Evolutionary conservation across 345 rosid genomes (phyloP).

Genomic region (Citrus reticulata): DNA sequence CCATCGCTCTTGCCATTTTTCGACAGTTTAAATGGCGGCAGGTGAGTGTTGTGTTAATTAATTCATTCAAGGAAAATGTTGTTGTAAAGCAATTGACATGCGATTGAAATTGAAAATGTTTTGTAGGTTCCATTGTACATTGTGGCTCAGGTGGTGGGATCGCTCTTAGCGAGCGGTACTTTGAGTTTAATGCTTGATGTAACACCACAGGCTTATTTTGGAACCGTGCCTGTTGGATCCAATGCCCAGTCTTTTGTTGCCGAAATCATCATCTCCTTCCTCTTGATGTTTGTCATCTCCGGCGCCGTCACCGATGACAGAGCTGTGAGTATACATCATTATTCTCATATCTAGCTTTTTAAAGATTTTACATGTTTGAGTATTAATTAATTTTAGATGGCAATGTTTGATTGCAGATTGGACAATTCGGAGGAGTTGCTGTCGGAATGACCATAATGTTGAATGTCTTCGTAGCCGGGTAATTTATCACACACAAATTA

Average conservation of each 20-base stretch:
- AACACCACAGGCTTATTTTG: conserved; percentile 45
- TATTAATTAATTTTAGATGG: too few relatives aligned
- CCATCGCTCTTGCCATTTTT: conserved; percentile 28
- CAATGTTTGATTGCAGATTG: conserved; percentile 18
- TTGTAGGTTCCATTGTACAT: conserved; percentile 52
- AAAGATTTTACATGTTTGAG: background rate
- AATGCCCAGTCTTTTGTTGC: conserved; percentile 38
- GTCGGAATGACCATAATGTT: conserved; percentile 67
- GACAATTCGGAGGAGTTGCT: conserved; percentile 46
- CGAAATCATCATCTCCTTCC: conserved; percentile 61
- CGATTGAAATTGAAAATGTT: too few relatives aligned
- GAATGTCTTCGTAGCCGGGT: conserved; percentile 64
- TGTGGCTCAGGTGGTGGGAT: conserved; percentile 47
- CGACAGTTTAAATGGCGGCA: conserved; percentile 22
- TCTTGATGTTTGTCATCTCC: conserved; percentile 66
- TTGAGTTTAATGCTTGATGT: conserved; percentile 35
- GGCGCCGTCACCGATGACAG: conserved; percentile 47
- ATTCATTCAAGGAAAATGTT: too few relatives aligned
- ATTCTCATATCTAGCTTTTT: background rate
- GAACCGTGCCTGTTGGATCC: conserved; percentile 59
- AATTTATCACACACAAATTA: background rate
- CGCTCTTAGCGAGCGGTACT: conserved; percentile 56
- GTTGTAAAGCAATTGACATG: too few relatives aligned
- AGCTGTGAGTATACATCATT: conserved; percentile 24
- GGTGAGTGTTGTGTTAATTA: conserved; percentile 1